Conservation (phyloP, 2,329 filamentous ascomycete species). For the Phaeosphaeriaceae sp. region DNA sequence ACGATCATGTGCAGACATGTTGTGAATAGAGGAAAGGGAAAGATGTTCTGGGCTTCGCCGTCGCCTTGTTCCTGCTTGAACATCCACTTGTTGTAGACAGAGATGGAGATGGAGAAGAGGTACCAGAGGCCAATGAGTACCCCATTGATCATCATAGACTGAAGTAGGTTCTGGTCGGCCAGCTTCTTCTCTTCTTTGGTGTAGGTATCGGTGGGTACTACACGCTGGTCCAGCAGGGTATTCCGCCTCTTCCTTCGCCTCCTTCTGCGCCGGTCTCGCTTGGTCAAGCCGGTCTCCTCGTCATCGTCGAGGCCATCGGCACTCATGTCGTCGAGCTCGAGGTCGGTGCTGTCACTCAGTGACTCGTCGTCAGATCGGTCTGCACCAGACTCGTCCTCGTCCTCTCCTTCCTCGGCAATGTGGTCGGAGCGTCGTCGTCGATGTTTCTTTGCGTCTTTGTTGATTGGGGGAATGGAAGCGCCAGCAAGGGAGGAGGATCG, state of each 20-base stretch:
- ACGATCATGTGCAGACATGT: constrained; percentile 94
- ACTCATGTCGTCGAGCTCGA: constrained; percentile 64
- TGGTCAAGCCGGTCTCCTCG: constrained; percentile 86
- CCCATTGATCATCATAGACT: constrained; percentile 74
- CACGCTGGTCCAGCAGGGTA: constrained; percentile 74
- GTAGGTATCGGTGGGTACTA: constrained; percentile 59
- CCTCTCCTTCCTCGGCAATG: constrained; percentile 45
- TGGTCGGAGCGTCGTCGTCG: constrained; percentile 36
- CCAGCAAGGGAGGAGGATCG: constrained; percentile 45
- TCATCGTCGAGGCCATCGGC: constrained; percentile 80
- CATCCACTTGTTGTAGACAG: constrained; percentile 99
- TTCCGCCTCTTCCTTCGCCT: constrained; percentile 71
- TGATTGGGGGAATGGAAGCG: constrained; percentile 23
- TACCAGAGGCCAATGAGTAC: constrained; percentile 86
- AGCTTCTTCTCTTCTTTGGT: constrained; percentile 76
- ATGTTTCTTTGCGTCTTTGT: constrained; percentile 34
- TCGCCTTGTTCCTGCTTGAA: constrained; percentile 67
- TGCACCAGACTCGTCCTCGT: constrained; percentile 33
- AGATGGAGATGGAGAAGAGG: constrained; percentile 83
- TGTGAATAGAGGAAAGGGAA: constrained; percentile 93
- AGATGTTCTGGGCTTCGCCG: constrained; percentile 62
- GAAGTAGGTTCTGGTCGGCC: constrained; percentile 76
- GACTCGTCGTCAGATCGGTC: constrained; percentile 39
- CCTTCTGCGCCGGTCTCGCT: constrained; percentile 72
- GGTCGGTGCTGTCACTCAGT: constrained; percentile 55